A percentile compares a stretch with the other conserved stretches of the same genome.
phyloP scores from a whole-genome alignment of 352 stramenopile genomes.

The Phytophthora sansomeana region DNA sequence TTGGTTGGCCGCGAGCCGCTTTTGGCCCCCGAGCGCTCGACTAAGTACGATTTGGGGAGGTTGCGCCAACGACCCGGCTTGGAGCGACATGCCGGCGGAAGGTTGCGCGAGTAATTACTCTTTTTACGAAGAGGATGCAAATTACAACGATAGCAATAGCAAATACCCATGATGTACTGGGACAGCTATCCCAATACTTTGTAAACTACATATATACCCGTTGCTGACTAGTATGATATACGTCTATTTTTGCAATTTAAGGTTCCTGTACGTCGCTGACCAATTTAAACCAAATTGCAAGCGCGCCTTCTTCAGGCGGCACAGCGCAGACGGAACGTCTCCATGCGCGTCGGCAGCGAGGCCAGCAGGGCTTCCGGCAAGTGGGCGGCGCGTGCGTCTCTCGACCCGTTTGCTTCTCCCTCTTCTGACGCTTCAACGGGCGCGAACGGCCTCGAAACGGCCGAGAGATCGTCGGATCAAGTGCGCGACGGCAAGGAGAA shows the following conservation, averaged over 20 bases:
- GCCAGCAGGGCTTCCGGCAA: slow-evolving; percentile 22
- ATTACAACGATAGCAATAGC: too few species aligned
- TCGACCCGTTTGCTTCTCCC: slow-evolving; percentile 32
- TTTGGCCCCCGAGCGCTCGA: background rate
- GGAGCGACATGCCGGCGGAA: background rate
- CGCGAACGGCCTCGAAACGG: slow-evolving; percentile 28
- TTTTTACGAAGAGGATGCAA: slow-evolving; percentile 18
- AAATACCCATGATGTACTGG: too few species aligned
- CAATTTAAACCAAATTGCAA: slow-evolving; percentile 31
- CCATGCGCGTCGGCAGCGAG: slow-evolving; percentile 29
- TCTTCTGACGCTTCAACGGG: background rate
- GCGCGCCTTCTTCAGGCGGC: slow-evolving; percentile 8
- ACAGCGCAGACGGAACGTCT: slow-evolving; percentile 6
- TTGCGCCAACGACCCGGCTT: background rate
- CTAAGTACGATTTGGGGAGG: slow-evolving; percentile 33
- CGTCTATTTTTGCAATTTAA: background rate
- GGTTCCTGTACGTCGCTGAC: too few species aligned
- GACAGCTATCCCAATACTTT: too few species aligned
- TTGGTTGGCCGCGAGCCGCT: slow-evolving; percentile 48
- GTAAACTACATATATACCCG: background rate
- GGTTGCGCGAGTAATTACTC: slow-evolving; percentile 26
- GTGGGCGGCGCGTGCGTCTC: slow-evolving; percentile 35
- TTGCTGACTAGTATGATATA: background rate
- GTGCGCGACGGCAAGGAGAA: slow-evolving; percentile 41
- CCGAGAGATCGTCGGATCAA: slow-evolving; percentile 3